Percentiles rank a stretch among this genome's conserved stretches.
phyloP scores from a whole-genome alignment of 2,329 filamentous ascomycete species.

The Botrytis sinoallii region DNA sequence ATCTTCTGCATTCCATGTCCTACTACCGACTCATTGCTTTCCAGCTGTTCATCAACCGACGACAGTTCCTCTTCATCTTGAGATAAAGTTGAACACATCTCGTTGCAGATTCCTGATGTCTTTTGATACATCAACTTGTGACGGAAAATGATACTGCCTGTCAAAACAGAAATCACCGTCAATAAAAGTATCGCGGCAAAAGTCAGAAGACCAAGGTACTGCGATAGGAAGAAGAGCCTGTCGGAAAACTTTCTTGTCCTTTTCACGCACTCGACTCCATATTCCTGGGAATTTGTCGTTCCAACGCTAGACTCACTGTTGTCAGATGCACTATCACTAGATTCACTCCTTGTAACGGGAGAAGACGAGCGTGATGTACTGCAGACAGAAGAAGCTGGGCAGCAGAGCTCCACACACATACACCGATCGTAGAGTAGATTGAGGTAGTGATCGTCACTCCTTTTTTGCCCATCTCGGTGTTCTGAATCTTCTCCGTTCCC shows the following conservation, averaged over 20 bases:
- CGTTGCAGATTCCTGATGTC: background rate
- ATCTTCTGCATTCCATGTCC: background rate
- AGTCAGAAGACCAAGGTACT: background rate
- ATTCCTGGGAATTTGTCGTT: background rate
- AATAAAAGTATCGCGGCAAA: background rate
- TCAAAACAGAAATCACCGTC: background rate
- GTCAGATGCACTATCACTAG: background rate
- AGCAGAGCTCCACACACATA: background rate
- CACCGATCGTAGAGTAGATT: background rate
- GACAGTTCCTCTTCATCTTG: background rate
- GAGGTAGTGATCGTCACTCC: background rate
- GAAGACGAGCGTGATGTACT: background rate
- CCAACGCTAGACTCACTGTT: background rate
- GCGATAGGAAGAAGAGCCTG: background rate
- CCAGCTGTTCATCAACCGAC: background rate
- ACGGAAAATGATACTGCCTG: background rate
- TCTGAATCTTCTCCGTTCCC: background rate
- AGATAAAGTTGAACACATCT: background rate
- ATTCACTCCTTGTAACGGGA: background rate
- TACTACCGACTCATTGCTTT: background rate
- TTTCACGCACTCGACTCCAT: background rate
- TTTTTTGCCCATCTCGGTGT: background rate
- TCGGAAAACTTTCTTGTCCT: background rate
- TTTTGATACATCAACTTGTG: background rate
- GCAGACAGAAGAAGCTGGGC: background rate